Evolutionary conservation across 108 stramenopile genomes (phyloP).

Genomic region (Skeletonema grethae): DNA sequence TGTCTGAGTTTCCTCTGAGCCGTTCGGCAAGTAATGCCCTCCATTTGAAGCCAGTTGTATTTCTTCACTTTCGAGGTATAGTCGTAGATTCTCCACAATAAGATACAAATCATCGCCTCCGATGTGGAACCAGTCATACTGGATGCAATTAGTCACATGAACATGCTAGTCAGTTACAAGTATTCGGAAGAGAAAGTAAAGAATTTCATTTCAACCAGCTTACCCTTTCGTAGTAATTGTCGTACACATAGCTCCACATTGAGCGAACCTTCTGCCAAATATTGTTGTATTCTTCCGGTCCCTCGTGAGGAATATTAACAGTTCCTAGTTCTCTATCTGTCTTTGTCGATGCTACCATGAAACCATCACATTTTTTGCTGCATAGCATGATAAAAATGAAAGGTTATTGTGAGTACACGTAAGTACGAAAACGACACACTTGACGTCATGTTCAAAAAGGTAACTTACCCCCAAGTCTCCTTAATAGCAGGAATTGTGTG

Average conservation of each 20-base stretch:
- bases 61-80: conserved; percentile 86
- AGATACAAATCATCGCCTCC: conserved; percentile 93
- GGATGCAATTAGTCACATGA: neutral
- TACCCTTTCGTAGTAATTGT: conserved; percentile 86
- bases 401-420: neutral
- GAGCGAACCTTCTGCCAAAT: conserved; percentile 98
- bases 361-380: conserved; percentile 94
- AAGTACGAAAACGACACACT: neutral
- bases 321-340: conserved; percentile 76
- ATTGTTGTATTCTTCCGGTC: conserved; percentile 94
- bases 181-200: conserved; percentile 19
- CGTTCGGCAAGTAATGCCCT: conserved; percentile 75
- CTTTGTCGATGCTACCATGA: conserved; percentile 90
- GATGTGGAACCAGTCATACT: conserved; percentile 75
- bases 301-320: conserved; percentile 92
- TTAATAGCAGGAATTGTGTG: conserved; percentile 64
- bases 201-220: conserved; percentile 50
- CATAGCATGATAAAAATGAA: neutral
- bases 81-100: conserved; percentile 89
- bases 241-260: conserved; percentile 95
- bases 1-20: conserved; percentile 69
- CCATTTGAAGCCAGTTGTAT: conserved; percentile 83
- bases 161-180: conserved; percentile 11
- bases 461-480: conserved; percentile 80
- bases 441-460: neutral